Conservation (phyloP, 768 basidiomycete species). For the Gloeopeniophorella convolvens region DNA sequence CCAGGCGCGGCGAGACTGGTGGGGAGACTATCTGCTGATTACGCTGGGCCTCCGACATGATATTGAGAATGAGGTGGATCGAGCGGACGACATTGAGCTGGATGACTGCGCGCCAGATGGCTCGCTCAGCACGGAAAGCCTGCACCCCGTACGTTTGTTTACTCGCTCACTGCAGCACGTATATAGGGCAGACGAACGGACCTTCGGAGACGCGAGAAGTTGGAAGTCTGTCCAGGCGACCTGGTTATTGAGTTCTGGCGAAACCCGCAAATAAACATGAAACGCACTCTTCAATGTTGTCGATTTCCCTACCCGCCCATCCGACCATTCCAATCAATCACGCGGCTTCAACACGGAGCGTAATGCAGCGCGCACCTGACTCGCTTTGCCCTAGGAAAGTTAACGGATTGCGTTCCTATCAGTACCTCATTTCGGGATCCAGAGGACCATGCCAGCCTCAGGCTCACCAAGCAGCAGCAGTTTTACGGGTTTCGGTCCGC, state of each 20-base stretch:
- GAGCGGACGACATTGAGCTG: constrained; percentile 52
- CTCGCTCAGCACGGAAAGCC: constrained; percentile 57
- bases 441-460: no score
- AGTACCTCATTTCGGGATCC: no score
- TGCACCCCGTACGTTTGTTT: not conserved
- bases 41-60: constrained; percentile 26
- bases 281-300: constrained; percentile 34
- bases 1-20: constrained; percentile 15
- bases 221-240: no score
- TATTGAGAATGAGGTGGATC: constrained; percentile 35
- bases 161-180: not conserved
- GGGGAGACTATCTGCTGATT: not conserved
- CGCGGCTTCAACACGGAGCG: not conserved
- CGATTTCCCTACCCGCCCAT: constrained; percentile 34
- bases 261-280: no score
- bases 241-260: no score
- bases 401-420: no score
- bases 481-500: constrained; percentile 28
- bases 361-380: constrained; percentile 25
- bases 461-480: constrained; percentile 33
- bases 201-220: no score
- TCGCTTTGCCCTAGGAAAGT: constrained; percentile 27
- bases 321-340: no score
- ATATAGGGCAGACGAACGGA: no score
- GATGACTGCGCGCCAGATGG: constrained; percentile 72